Conservation (phyloP, 163 green algal genomes). For the Chlamydomonas reinhardtii region DNA sequence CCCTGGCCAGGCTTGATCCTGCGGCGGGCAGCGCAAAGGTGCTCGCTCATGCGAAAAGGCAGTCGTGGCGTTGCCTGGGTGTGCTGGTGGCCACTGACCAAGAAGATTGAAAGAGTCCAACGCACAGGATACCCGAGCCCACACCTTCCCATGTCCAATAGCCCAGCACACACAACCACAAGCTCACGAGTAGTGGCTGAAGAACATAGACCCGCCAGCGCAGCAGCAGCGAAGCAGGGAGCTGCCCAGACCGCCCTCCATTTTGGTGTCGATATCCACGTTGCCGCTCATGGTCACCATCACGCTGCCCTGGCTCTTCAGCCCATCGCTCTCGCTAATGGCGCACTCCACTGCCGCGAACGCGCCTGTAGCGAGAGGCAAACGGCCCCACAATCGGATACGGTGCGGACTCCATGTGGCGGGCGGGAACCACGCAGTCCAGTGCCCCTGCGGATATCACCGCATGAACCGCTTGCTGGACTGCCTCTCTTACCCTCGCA, state of each 20-base stretch:
- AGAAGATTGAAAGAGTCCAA: too few relatives aligned
- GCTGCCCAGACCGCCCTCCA: slow-evolving; percentile 37
- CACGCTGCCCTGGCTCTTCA: slow-evolving; percentile 49
- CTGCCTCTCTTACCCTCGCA: not conserved
- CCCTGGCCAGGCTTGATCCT: slow-evolving; percentile 37
- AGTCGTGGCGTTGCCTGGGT: too few relatives aligned
- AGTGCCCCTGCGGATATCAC: too few relatives aligned
- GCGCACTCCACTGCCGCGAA: slow-evolving; percentile 52
- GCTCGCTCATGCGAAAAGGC: too few relatives aligned
- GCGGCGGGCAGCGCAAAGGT: slow-evolving; percentile 35
- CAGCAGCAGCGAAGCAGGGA: slow-evolving; percentile 50
- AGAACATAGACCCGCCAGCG: slow-evolving; percentile 51
- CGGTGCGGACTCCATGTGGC: too few relatives aligned
- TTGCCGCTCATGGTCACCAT: slow-evolving; percentile 59
- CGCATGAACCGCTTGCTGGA: too few relatives aligned
- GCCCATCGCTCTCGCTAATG: slow-evolving; percentile 10
- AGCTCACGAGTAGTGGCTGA: slow-evolving; percentile 44
- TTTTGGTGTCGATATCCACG: slow-evolving; percentile 48
- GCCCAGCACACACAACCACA: not conserved
- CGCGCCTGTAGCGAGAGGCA: slow-evolving; percentile 34
- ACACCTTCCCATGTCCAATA: too few relatives aligned
- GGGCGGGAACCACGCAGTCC: too few relatives aligned
- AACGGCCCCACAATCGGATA: too few relatives aligned
- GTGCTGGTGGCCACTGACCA: too few relatives aligned
- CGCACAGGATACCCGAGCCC: too few relatives aligned